Percentiles rank a stretch among this genome's conserved stretches.
These are phyloP conservation scores for Pichia inconspicua DNA, from an alignment of 1,139 yeast genomes.

Conservation along the genomic window DNA sequence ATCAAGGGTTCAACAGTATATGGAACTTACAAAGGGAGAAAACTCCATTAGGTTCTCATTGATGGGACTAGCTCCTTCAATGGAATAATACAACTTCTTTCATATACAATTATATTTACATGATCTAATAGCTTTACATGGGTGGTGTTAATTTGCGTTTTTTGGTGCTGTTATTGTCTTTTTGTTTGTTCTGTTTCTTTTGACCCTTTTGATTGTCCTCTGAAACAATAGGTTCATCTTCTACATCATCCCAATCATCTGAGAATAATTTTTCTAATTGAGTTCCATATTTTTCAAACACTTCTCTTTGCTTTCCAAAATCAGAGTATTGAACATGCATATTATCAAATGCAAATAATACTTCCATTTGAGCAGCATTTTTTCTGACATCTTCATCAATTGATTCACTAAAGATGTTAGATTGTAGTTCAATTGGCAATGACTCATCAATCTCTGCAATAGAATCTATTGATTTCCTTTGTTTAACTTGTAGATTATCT, in stretches of 20 bases:
- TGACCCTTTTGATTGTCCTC: neutral
- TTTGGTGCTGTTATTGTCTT: neutral
- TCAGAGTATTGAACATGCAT: conserved; percentile 42
- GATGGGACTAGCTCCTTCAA: conserved; percentile 56
- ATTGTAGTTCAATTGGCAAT: conserved; percentile 16
- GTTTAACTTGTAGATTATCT: neutral
- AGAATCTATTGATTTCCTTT: neutral
- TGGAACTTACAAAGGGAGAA: conserved; percentile 51
- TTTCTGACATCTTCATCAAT: conserved; percentile 7
- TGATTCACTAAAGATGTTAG: conserved; percentile 17
- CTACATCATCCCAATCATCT: conserved; percentile 10
- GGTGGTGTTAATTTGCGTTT: neutral
- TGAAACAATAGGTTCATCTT: neutral
- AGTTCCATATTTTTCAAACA: conserved; percentile 21
- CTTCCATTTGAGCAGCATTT: conserved; percentile 18
- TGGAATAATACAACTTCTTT: conserved; percentile 29
- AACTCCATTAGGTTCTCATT: conserved; percentile 58
- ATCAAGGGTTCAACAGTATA: conserved; percentile 56
- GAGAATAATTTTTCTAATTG: conserved; percentile 17
- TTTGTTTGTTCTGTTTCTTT: conserved; percentile 2
- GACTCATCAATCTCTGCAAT: conserved; percentile 4
- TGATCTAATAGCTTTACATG: neutral
- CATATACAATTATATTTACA: neutral
- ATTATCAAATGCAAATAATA: conserved; percentile 54
- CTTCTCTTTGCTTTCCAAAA: conserved; percentile 29